Conservation (phyloP, 768 basidiomycete species). For the Tephrocybe sp. region DNA sequence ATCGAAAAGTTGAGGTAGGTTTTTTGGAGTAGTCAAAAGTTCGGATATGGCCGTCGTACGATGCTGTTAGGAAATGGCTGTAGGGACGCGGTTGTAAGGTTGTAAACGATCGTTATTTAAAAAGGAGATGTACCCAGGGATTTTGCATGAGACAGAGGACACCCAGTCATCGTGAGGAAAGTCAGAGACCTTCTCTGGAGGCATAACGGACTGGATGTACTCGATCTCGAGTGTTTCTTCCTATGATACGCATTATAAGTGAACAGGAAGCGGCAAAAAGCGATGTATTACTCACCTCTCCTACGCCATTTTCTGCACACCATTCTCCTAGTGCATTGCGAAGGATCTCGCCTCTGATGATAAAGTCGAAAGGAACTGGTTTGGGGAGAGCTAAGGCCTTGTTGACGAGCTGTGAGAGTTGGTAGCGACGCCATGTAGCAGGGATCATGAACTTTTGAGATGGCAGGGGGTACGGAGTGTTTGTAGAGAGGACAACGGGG, state of each 20-base stretch:
- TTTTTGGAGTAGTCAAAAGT: constrained; percentile 71
- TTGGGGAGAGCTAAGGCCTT: constrained; percentile 76
- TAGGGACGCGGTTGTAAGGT: constrained; percentile 7
- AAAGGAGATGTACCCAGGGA: constrained; percentile 43
- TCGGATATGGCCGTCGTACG: constrained; percentile 78
- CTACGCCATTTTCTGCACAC: constrained; percentile 66
- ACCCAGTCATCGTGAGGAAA: constrained; percentile 95
- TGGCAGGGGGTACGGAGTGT: constrained; percentile 71
- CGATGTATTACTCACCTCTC: constrained; percentile 49
- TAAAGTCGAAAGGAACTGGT: constrained; percentile 90
- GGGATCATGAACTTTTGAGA: constrained; percentile 93
- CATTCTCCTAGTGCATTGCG: constrained; percentile 70
- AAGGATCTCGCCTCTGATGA: constrained; percentile 80
- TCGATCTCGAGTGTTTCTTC: constrained; percentile 92
- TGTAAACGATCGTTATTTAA: neutral
- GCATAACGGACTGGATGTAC: constrained; percentile 86
- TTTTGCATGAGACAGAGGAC: constrained; percentile 66
- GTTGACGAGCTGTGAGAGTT: constrained; percentile 95
- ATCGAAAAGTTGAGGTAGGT: constrained; percentile 42
- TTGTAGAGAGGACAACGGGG: constrained; percentile 72
- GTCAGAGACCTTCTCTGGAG: constrained; percentile 76
- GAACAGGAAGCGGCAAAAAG: neutral
- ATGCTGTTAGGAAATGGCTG: constrained; percentile 73
- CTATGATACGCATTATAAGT: constrained; percentile 30
- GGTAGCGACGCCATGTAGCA: constrained; percentile 86